These are phyloP conservation scores for Dispira simplex DNA, from an alignment of 192 early-diverging fungal genomes.

Conservation along the genomic window DNA sequence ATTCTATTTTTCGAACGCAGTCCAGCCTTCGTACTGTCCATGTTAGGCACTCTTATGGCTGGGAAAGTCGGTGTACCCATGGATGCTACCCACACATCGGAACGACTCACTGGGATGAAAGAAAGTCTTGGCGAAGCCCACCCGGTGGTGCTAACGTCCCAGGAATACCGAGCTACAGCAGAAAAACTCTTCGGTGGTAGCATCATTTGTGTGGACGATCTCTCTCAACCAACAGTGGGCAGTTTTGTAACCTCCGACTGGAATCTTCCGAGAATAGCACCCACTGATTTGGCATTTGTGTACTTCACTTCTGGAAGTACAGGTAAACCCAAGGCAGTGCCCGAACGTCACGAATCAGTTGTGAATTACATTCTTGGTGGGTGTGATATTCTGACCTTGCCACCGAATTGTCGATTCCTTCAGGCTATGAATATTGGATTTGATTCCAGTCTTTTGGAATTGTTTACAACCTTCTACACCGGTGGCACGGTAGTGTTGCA, in stretches of 20 bases:
- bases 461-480: not conserved
- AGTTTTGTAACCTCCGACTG: not conserved
- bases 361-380: not conserved
- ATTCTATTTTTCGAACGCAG: no score
- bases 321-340: slow-evolving; percentile 5
- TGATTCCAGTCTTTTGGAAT: not conserved
- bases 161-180: no score
- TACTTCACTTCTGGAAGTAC: slow-evolving; percentile 7
- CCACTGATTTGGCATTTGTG: not conserved
- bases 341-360: not conserved
- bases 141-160: no score
- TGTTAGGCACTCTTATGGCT: not conserved
- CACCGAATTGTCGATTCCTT: not conserved
- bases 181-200: no score
- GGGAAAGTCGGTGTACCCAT: not conserved
- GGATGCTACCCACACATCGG: not conserved
- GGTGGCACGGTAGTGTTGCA: not conserved
- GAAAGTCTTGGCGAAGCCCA: not conserved
- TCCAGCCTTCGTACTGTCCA: not conserved
- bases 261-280: not conserved
- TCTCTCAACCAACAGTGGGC: no score
- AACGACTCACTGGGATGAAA: no score
- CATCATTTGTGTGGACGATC: not conserved
- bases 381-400: not conserved
- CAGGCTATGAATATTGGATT: not conserved